Evolutionary conservation across 805 yeast species (phyloP).

Genomic region (Nakazawaea pomicola): DNA sequence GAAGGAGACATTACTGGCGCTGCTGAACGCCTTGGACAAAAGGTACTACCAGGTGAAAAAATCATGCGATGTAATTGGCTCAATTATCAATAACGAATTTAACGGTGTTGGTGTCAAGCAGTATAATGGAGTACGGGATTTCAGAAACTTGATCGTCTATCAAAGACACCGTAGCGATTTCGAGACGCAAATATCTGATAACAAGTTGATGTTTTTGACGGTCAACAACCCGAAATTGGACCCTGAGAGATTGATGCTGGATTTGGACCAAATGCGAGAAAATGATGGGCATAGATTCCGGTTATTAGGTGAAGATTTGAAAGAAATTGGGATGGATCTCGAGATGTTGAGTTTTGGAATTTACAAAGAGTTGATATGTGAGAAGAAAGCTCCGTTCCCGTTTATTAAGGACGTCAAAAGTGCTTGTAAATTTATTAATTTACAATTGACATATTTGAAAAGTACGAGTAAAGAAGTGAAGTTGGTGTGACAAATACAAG

Average conservation of each 20-base stretch:
- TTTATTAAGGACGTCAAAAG: conserved; percentile 36
- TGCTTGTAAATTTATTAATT: conserved; percentile 8
- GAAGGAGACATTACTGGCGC: conserved; percentile 75
- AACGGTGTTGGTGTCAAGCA: conserved; percentile 56
- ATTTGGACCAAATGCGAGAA: conserved; percentile 27
- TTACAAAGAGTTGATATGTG: conserved; percentile 52
- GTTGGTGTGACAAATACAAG: background rate
- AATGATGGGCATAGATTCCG: conserved; percentile 44
- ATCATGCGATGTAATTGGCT: conserved; percentile 33
- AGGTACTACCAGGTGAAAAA: conserved; percentile 51
- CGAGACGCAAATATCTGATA: conserved; percentile 3
- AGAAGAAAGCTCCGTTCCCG: conserved; percentile 36
- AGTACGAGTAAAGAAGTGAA: conserved; percentile 5
- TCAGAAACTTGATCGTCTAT: conserved; percentile 14
- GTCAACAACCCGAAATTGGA: conserved; percentile 44
- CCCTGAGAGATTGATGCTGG: conserved; percentile 27
- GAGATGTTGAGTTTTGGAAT: conserved; percentile 54
- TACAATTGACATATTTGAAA: conserved; percentile 10
- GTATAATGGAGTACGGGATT: conserved; percentile 44
- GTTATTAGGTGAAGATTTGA: conserved; percentile 53
- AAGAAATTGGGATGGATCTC: conserved; percentile 48
- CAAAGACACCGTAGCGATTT: conserved; percentile 14
- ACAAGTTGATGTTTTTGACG: conserved; percentile 27
- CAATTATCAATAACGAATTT: conserved; percentile 25
- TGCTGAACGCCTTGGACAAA: conserved; percentile 44